Evolutionary conservation across 169 alveolate genomes (phyloP).

Genomic region (Plasmodium malariae): DNA sequence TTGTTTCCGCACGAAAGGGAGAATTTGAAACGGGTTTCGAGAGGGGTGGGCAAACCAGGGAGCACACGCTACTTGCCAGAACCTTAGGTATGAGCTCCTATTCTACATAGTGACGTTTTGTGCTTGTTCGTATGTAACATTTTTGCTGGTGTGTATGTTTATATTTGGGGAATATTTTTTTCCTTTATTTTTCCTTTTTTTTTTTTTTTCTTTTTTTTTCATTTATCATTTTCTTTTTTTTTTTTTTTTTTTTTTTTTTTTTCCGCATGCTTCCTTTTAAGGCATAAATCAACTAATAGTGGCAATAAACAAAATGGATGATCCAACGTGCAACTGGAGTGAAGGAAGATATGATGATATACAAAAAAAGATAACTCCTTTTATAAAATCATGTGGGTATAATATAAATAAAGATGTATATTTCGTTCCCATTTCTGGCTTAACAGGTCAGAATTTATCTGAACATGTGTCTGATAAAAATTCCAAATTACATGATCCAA

Average conservation of each 20-base stretch:
- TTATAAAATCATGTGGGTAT: slow-evolving; percentile 93
- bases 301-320: slow-evolving; percentile 99
- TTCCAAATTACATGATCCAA: slow-evolving; percentile 71
- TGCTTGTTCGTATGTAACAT: too few species aligned
- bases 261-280: slow-evolving; percentile 38
- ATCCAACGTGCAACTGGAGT: slow-evolving; percentile 96
- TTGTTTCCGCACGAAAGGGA: slow-evolving; percentile 96
- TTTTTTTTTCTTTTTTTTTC: background rate
- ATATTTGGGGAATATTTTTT: background rate
- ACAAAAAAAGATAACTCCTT: slow-evolving; percentile 91
- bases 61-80: slow-evolving; percentile 99
- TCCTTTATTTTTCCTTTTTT: too few species aligned
- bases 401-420: slow-evolving; percentile 91
- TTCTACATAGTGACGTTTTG: too few species aligned
- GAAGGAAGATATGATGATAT: slow-evolving; percentile 92
- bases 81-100: slow-evolving; percentile 92
- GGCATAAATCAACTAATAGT: slow-evolving; percentile 97
- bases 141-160: background rate
- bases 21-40: slow-evolving; percentile 99
- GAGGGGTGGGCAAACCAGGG: slow-evolving; percentile 99
- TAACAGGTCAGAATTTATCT: slow-evolving; percentile 95
- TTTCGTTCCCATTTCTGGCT: slow-evolving; percentile 98
- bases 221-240: background rate
- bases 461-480: slow-evolving; percentile 85
- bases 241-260: background rate